These are phyloP conservation scores for Phytophthora litchii DNA, from an alignment of 352 stramenopile species.

Conservation along the genomic window DNA sequence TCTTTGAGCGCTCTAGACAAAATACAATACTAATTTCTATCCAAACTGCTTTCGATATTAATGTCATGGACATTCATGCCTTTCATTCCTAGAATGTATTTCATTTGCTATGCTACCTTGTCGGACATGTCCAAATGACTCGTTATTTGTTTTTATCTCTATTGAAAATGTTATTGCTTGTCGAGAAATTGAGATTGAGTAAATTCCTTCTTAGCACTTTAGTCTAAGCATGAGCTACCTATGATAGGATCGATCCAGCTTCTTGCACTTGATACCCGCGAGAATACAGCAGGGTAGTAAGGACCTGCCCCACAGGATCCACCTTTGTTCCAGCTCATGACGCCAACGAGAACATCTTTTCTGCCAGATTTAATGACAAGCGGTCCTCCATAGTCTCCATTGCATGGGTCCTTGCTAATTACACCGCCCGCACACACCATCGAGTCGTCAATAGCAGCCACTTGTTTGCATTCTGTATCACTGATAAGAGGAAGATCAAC, in stretches of 20 bases:
- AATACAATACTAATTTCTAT: too few relatives aligned
- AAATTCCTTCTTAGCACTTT: not conserved
- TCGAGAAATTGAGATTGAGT: too few relatives aligned
- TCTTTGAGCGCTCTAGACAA: not conserved
- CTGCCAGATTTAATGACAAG: slow-evolving; percentile 6
- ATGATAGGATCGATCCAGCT: slow-evolving; percentile 20
- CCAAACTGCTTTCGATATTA: too few relatives aligned
- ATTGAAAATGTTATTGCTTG: too few relatives aligned
- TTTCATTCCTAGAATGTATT: too few relatives aligned
- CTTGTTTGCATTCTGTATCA: slow-evolving; percentile 7
- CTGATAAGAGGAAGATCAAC: slow-evolving; percentile 9
- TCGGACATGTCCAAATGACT: too few relatives aligned
- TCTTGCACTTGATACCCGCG: slow-evolving; percentile 7
- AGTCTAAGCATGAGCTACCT: slow-evolving; percentile 13
- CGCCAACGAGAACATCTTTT: slow-evolving; percentile 5
- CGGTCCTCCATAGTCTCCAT: slow-evolving; percentile 7
- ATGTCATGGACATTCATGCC: too few relatives aligned
- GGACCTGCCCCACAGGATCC: slow-evolving; percentile 8
- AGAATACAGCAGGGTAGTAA: slow-evolving; percentile 7
- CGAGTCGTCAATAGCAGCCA: slow-evolving; percentile 1
- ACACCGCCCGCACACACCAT: slow-evolving; percentile 15
- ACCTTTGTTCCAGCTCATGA: slow-evolving; percentile 9
- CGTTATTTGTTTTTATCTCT: too few relatives aligned
- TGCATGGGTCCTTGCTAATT: slow-evolving; percentile 2
- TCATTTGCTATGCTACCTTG: too few relatives aligned